phyloP scores from a whole-genome alignment of 495 filamentous ascomycete genomes.

The Glarea lozoyensis region DNA sequence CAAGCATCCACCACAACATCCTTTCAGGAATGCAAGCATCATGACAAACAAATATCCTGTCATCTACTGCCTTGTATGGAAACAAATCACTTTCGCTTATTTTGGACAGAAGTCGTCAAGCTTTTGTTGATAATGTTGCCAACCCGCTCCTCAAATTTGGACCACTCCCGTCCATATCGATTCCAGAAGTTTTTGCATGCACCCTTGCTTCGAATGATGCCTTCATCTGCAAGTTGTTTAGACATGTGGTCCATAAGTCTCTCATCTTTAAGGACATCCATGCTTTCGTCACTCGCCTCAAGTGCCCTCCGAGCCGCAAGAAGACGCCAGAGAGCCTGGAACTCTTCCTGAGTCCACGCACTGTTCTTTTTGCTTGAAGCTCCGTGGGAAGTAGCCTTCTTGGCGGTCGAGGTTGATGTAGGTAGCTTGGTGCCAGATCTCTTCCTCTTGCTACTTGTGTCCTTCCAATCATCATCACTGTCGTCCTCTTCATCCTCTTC shows the following conservation, averaged over 20 bases:
- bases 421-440: not conserved
- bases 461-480: not conserved
- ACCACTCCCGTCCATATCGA: not conserved
- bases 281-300: not conserved
- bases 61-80: too few relatives aligned
- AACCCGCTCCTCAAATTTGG: conserved; percentile 4
- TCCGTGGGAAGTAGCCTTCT: too few relatives aligned
- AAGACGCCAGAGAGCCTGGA: not conserved
- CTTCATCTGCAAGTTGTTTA: not conserved
- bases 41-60: too few relatives aligned
- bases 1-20: too few relatives aligned
- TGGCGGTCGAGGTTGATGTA: too few relatives aligned
- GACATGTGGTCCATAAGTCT: not conserved
- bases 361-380: conserved; percentile 1
- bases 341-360: not conserved
- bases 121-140: not conserved
- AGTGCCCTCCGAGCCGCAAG: not conserved
- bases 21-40: too few relatives aligned
- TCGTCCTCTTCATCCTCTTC: not conserved
- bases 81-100: too few relatives aligned
- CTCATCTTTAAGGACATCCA: not conserved
- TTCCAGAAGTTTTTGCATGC: conserved; percentile 12
- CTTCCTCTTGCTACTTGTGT: not conserved
- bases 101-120: not conserved
- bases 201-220: not conserved